phyloP scores from a whole-genome alignment of 768 basidiomycete species.

The Coprinellus micaceus region DNA sequence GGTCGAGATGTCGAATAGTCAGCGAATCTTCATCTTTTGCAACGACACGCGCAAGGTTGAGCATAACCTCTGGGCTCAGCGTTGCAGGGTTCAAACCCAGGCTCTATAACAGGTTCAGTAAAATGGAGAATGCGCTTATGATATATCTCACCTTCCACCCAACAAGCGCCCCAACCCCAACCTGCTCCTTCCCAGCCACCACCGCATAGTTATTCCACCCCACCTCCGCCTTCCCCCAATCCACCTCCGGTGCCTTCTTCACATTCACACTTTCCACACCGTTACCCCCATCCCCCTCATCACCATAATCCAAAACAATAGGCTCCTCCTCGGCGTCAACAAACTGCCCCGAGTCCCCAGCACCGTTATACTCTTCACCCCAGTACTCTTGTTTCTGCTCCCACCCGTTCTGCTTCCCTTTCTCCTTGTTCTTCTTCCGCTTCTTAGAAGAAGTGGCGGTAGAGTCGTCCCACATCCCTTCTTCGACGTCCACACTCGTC shows the following conservation, averaged over 20 bases:
- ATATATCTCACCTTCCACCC: conserved; percentile 48
- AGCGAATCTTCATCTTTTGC: conserved; percentile 13
- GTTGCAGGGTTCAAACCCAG: conserved; percentile 58
- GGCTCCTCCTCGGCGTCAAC: conserved; percentile 13
- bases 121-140: not conserved
- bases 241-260: conserved; percentile 21
- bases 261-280: not conserved
- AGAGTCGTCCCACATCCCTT: conserved; percentile 31
- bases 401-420: conserved; percentile 16
- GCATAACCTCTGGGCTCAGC: conserved; percentile 54
- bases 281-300: conserved; percentile 15
- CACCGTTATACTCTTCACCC: conserved; percentile 8
- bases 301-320: conserved; percentile 18
- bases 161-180: conserved; percentile 30
- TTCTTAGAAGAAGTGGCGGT: conserved; percentile 9
- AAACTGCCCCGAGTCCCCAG: conserved; percentile 12
- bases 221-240: conserved; percentile 35
- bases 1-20: conserved; percentile 15
- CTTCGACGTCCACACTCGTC: conserved; percentile 69
- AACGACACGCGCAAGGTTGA: conserved; percentile 43
- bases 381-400: not conserved
- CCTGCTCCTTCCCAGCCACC: conserved; percentile 22
- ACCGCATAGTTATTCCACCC: conserved; percentile 25
- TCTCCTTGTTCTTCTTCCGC: conserved; percentile 33
- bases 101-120: conserved; percentile 32